These are phyloP conservation scores for Gremmenia infestans DNA, from an alignment of 2,329 filamentous ascomycete genomes.

Conservation along the genomic window DNA sequence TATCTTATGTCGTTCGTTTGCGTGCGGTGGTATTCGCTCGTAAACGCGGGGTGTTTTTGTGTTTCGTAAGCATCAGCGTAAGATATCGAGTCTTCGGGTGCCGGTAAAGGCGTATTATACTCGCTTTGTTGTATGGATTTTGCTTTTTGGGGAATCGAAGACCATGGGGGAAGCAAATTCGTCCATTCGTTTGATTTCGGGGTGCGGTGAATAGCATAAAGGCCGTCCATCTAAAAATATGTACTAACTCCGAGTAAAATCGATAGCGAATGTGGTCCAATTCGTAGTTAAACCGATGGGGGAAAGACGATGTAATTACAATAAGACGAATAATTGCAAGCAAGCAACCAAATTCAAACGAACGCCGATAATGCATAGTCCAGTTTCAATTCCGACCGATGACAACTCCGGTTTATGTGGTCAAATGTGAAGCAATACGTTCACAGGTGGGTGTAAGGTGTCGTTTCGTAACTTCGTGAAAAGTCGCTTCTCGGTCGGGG, in stretches of 20 bases:
- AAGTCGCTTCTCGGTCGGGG: conserved; percentile 12
- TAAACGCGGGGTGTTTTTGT: conserved; percentile 18
- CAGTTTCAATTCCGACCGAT: conserved; percentile 8
- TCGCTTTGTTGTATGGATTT: conserved; percentile 1
- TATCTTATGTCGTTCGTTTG: conserved; percentile 25
- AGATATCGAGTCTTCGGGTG: conserved; percentile 10
- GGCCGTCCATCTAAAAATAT: conserved; percentile 14
- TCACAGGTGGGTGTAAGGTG: conserved; percentile 19
- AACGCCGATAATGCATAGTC: conserved; percentile 15
- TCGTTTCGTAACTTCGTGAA: conserved; percentile 28
- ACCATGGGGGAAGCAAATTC: conserved; percentile 15
- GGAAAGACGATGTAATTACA: conserved; percentile 18
- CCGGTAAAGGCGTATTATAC: conserved; percentile 9
- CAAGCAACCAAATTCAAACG: conserved; percentile 10
- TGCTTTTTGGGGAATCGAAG: conserved; percentile 8
- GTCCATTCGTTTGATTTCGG: conserved; percentile 12
- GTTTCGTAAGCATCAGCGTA: conserved; percentile 6
- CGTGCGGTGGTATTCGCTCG: conserved; percentile 10
- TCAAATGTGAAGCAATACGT: conserved; percentile 12
- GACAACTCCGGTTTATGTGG: conserved; percentile 16
- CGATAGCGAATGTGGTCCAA: conserved; percentile 18
- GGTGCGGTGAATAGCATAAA: conserved; percentile 5
- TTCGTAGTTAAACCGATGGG: conserved; percentile 2
- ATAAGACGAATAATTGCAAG: conserved; percentile 15
- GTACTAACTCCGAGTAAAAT: conserved; percentile 18